phyloP scores from a whole-genome alignment of 2,329 filamentous ascomycete genomes.

The Trichoderma sp. region DNA sequence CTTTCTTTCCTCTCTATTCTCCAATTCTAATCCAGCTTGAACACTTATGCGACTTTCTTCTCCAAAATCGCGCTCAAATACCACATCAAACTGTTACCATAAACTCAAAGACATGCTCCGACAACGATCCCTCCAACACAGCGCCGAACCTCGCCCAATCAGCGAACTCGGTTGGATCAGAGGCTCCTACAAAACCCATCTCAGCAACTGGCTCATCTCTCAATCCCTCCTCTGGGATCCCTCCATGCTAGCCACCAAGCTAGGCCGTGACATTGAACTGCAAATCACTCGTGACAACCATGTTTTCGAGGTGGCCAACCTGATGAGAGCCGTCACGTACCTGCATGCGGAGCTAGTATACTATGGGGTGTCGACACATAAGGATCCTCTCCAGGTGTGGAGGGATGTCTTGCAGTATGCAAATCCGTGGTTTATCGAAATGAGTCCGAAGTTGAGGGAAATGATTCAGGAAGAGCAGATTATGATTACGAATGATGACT shows the following conservation, averaged over 20 bases:
- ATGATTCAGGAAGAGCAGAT: neutral
- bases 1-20: neutral
- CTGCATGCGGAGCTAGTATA: neutral
- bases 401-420: neutral
- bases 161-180: neutral
- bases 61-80: neutral
- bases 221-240: neutral
- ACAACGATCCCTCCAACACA: neutral
- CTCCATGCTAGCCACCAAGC: neutral
- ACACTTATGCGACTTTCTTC: rapidly evolving
- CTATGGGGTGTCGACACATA: neutral
- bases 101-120: neutral
- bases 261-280: neutral
- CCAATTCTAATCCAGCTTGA: neutral
- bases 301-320: neutral
- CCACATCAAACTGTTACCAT: neutral
- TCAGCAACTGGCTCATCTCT: neutral
- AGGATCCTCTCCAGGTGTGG: neutral
- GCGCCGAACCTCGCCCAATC: neutral
- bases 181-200: neutral
- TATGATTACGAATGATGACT: neutral
- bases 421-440: neutral
- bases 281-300: neutral
- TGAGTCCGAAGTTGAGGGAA: neutral
- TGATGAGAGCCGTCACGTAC: neutral